Evolutionary conservation across 257 asterid genomes (phyloP), one percentile per base, ranked within the genome.

Genomic region (Solanum okadae): DNA sequence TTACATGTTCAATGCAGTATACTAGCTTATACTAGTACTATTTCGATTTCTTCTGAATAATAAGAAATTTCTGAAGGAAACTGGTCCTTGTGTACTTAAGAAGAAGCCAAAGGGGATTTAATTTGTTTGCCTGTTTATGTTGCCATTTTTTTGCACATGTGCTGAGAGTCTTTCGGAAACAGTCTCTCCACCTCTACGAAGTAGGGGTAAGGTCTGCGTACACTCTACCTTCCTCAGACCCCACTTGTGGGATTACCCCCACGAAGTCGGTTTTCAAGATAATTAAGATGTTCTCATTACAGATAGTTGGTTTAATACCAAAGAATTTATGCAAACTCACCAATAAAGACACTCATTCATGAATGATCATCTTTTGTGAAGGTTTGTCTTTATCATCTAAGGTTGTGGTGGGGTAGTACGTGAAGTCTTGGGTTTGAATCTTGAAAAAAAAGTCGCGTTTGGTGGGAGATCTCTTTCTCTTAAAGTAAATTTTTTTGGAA

Each of bases 401-500:
- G 37, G 37, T 34, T 34, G 37, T 34, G 37, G 37, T 34, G 6
- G 37, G 37, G 37, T 34, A 34, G 6, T 34, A 34, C 37, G 5
- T 34, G 37, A 34, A 34, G 37, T 34, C 37, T 34, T 34, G 37
- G 37, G 6, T 34, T 34, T 1, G 35, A 34, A 34, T 34, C 35
- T 34, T 34, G 35, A 34, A 34, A 34, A 34, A 33, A 34, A 34
- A 34, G 35, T 34, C 35, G 35, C 6, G 35, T 34, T 34, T 34
- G 35, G 35, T 34, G 31, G 31, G 31, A 31, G 31, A 31, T 31
- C 31, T 2, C 31, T 31, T 0, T 31, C 31, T 31, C 59, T 49
- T 3, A 49, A 49, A 49, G 1, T 49, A 49, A 49, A 15, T 2
- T 0, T 0, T 0, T 0, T 49, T 49, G 61, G 1, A 49, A 15